phyloP scores from a whole-genome alignment of 345 rosid genomes.

The Gossypium australe region DNA sequence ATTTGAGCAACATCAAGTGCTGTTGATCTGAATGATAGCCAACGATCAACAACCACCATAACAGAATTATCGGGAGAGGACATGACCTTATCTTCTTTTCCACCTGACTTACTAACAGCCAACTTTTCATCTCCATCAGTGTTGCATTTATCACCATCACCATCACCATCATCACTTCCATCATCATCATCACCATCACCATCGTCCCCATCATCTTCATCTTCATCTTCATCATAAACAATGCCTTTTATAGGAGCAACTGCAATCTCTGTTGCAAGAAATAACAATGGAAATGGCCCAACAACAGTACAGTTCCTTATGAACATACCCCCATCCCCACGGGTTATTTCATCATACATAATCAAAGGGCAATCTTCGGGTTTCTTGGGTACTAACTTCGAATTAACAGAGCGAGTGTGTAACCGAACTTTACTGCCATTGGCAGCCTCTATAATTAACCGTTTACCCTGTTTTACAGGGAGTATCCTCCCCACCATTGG shows the following conservation, averaged over 20 bases:
- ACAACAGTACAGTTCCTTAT: constrained; percentile 64
- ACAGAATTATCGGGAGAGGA: constrained; percentile 75
- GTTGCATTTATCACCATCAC: constrained; percentile 34
- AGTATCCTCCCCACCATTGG: constrained; percentile 76
- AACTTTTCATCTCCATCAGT: constrained; percentile 47
- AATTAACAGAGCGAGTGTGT: constrained; percentile 63
- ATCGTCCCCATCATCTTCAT: constrained; percentile 20
- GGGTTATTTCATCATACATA: constrained; percentile 78
- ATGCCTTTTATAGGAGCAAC: constrained; percentile 48
- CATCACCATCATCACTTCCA: constrained; percentile 32
- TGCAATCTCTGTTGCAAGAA: constrained; percentile 75
- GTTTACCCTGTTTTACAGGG: constrained; percentile 39
- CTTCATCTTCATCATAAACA: constrained; percentile 25
- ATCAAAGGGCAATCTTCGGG: constrained; percentile 44
- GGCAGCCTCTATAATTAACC: constrained; percentile 57
- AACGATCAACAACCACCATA: constrained; percentile 60
- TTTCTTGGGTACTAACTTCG: constrained; percentile 37
- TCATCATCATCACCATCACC: constrained; percentile 6
- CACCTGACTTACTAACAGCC: constrained; percentile 23
- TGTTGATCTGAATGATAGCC: constrained; percentile 68
- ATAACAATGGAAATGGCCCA: constrained; percentile 68
- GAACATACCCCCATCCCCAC: constrained; percentile 75
- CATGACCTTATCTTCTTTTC: constrained; percentile 43
- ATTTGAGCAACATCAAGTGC: constrained; percentile 87
- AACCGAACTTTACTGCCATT: constrained; percentile 65